phyloP scores from a whole-genome alignment of 306 rosid genomes.

The Sesbania bispinosa region DNA sequence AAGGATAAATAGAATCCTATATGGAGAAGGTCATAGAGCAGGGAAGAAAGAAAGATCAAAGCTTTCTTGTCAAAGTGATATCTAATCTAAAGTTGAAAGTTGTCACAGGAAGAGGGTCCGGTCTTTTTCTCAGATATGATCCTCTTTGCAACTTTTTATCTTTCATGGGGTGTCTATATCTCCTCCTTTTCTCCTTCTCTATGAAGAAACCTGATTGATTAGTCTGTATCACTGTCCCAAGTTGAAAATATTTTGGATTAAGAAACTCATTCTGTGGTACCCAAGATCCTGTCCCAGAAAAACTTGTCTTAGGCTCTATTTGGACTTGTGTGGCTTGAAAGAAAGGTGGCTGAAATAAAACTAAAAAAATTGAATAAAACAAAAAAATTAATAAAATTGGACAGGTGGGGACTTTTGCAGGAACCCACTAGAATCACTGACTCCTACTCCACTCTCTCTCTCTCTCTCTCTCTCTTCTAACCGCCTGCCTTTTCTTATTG shows the following conservation, averaged over 20 bases:
- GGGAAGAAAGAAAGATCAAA: conserved; percentile 47
- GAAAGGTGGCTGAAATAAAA: conserved; percentile 14
- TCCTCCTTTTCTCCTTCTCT: conserved; percentile 51
- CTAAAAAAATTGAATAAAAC: neutral
- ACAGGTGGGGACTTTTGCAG: conserved; percentile 42
- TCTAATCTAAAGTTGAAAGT: conserved; percentile 31
- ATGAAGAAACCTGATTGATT: conserved; percentile 55
- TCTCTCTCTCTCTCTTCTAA: conserved; percentile 72
- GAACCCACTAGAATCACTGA: conserved; percentile 83
- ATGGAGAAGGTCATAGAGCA: conserved; percentile 26
- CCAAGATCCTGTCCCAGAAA: conserved; percentile 49
- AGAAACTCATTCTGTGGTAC: conserved; percentile 36
- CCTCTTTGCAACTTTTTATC: conserved; percentile 40
- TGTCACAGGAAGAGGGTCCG: conserved; percentile 37
- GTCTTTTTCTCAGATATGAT: conserved; percentile 62
- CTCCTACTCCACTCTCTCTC: conserved; percentile 77
- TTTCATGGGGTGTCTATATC: conserved; percentile 48
- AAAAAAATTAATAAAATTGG: neutral
- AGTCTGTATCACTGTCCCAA: conserved; percentile 39
- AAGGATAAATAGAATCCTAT: conserved; percentile 28
- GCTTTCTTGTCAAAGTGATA: conserved; percentile 56
- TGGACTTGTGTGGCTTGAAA: conserved; percentile 42
- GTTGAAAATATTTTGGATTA: conserved; percentile 42
- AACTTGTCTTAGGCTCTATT: conserved; percentile 37
- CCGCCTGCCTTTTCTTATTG: conserved; percentile 71